A percentile compares a stretch with the other conserved stretches of the same genome.
Conservation (phyloP, 2,329 filamentous ascomycete genomes). For the Scedosporium aurantiacum region DNA sequence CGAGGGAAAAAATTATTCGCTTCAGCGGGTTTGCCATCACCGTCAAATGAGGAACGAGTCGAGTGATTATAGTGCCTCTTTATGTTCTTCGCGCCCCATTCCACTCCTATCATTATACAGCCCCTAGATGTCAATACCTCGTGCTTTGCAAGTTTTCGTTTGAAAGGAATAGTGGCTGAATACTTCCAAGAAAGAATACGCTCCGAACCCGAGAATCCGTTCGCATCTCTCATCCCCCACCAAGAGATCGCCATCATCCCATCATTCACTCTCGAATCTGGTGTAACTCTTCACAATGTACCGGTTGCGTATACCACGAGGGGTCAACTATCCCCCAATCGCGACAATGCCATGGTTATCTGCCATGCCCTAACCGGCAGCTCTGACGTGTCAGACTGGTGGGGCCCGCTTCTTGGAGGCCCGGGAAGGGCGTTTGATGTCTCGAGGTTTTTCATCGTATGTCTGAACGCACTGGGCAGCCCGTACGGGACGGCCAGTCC, state of each 20-base stretch:
- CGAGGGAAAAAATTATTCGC: constrained; percentile 12
- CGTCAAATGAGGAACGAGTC: constrained; percentile 11
- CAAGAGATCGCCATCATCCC: constrained; percentile 82
- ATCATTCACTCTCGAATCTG: constrained; percentile 85
- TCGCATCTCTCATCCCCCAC: constrained; percentile 72
- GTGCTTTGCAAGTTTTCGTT: neutral
- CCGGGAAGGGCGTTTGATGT: constrained; percentile 71
- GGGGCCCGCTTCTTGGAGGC: constrained; percentile 71
- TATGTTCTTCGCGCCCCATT: neutral
- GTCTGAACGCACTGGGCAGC: constrained; percentile 76
- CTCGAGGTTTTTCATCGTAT: constrained; percentile 74
- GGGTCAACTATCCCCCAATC: constrained; percentile 45
- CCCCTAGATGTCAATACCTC: constrained; percentile 1
- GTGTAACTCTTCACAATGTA: constrained; percentile 68
- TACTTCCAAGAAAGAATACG: constrained; percentile 53
- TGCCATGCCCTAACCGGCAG: constrained; percentile 81
- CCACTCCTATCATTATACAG: constrained; percentile 6
- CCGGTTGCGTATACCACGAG: constrained; percentile 58
- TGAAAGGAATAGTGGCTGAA: constrained; percentile 43
- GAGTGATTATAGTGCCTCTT: neutral
- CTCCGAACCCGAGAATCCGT: constrained; percentile 84
- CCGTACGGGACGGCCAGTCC: constrained; percentile 83
- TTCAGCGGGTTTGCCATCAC: neutral
- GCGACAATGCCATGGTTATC: constrained; percentile 61
- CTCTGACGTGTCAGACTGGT: constrained; percentile 79